Percentiles rank a stretch among this genome's conserved stretches.
Evolutionary conservation across 192 early-diverging fungal species (phyloP).

Genomic region (Umbelopsis ramanniana): DNA sequence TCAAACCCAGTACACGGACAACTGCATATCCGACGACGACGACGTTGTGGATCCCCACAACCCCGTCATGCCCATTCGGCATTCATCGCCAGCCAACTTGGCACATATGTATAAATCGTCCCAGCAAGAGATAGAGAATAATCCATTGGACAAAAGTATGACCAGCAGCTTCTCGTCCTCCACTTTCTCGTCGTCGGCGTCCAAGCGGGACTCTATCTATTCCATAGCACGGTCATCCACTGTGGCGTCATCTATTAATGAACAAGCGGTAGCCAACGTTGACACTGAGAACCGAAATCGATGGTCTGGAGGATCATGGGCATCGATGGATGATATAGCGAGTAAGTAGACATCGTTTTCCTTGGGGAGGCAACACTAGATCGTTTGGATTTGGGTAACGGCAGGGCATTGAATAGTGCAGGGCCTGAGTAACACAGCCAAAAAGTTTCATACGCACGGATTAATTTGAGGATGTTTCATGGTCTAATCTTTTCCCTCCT

Average conservation of each 20-base stretch:
- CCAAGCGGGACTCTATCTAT: conserved; percentile 13
- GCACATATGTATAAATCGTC: not conserved
- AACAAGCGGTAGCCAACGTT: not conserved
- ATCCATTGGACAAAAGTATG: not conserved
- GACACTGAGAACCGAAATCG: not conserved
- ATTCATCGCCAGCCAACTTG: conserved; percentile 1
- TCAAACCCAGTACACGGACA: not conserved
- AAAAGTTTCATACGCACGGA: too few species aligned
- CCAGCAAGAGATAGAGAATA: not conserved
- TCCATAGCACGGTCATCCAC: conserved; percentile 8
- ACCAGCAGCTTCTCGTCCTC: not conserved
- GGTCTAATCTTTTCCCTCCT: not conserved
- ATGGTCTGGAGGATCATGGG: conserved; percentile 5
- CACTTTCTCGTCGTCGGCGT: conserved; percentile 1
- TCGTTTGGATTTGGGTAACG: not conserved
- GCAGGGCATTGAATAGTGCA: not conserved
- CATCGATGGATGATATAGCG: conserved; percentile 15
- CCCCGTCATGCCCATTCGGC: not conserved
- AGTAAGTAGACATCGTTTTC: not conserved
- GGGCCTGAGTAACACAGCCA: too few species aligned
- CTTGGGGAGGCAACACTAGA: not conserved
- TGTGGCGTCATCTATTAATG: conserved; percentile 18
- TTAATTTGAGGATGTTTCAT: not conserved
- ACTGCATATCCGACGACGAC: conserved; percentile 13
- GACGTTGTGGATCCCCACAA: conserved; percentile 11